Conservation (phyloP, 768 basidiomycete species). For the Leccinum obscurum region DNA sequence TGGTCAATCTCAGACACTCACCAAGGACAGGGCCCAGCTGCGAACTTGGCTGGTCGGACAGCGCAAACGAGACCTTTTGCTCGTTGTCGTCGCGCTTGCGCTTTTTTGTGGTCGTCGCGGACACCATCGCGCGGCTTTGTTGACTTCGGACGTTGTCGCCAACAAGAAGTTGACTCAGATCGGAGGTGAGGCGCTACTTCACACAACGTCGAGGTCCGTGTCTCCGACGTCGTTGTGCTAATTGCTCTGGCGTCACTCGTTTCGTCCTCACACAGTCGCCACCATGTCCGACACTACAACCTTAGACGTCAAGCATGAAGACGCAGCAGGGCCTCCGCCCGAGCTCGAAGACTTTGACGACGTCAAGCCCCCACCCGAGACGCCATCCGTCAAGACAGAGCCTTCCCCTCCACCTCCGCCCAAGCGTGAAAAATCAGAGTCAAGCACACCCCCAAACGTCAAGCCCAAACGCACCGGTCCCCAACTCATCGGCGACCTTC, state of each 20-base stretch:
- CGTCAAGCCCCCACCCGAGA: constrained; percentile 27
- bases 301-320: constrained; percentile 15
- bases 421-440: constrained; percentile 36
- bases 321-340: constrained; percentile 7
- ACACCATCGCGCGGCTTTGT: no score
- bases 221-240: constrained; percentile 6
- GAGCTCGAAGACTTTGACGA: constrained; percentile 27
- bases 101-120: no score
- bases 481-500: constrained; percentile 81
- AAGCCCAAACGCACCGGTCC: constrained; percentile 41
- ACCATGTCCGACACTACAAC: constrained; percentile 15
- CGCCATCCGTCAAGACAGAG: constrained; percentile 31
- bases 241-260: constrained; percentile 17
- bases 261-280: constrained; percentile 30
- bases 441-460: constrained; percentile 35
- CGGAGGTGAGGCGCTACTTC: no score
- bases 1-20: constrained; percentile 30
- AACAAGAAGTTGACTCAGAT: no score
- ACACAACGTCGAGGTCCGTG: constrained; percentile 26
- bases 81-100: no score
- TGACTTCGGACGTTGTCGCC: no score
- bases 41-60: no score
- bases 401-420: constrained; percentile 30
- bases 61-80: no score
- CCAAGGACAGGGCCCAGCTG: no score